A percentile compares a stretch with the other conserved stretches of the same genome.
phyloP scores from a whole-genome alignment of 345 rosid genomes.

The Punica granatum region DNA sequence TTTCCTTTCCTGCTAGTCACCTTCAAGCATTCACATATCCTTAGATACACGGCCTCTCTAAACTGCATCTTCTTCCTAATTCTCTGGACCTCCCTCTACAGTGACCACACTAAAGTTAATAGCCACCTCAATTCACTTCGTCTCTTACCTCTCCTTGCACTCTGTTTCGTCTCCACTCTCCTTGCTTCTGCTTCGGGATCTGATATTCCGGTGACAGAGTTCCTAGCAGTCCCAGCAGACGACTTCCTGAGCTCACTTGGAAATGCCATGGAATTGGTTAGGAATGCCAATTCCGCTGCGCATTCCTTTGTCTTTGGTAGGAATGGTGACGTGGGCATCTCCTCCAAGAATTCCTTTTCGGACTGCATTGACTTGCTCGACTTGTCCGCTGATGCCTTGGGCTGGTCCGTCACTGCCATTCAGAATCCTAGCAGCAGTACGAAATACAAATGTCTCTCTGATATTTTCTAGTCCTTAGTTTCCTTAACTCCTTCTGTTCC shows the following conservation, averaged over 20 bases:
- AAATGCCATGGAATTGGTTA: background rate
- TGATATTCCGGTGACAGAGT: background rate
- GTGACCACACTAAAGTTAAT: too few species aligned
- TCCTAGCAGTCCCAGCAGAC: background rate
- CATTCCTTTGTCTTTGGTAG: background rate
- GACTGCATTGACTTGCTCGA: background rate
- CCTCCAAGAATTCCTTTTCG: background rate
- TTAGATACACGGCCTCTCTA: too few species aligned
- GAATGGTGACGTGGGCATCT: background rate
- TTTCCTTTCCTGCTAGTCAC: too few species aligned
- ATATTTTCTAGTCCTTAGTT: background rate
- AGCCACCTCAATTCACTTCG: too few species aligned
- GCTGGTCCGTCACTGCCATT: background rate
- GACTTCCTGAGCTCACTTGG: background rate
- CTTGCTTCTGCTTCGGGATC: background rate
- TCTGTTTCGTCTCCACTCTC: background rate
- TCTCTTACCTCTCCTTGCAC: background rate
- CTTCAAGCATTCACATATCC: too few species aligned
- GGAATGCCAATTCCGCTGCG: background rate
- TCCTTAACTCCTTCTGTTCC: too few species aligned
- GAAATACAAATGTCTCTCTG: background rate
- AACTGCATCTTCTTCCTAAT: too few species aligned
- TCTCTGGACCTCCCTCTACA: too few species aligned
- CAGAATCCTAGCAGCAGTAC: background rate
- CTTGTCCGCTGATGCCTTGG: background rate